Conservation (phyloP, 2,329 filamentous ascomycete genomes). For the Phaeosphaeriaceae sp. region DNA sequence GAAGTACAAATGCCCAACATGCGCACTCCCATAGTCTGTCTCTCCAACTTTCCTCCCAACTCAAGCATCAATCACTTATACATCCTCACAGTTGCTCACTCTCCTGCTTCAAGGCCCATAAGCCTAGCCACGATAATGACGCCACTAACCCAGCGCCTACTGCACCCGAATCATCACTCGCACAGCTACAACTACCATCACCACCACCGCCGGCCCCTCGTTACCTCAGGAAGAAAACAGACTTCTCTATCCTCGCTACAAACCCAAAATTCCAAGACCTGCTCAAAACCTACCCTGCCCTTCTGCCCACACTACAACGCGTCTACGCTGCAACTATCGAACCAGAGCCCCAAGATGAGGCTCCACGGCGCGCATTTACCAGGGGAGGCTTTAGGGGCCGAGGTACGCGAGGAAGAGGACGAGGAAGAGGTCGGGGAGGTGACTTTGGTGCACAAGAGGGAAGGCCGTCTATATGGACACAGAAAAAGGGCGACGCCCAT, state of each 20-base stretch:
- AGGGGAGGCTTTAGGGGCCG: conserved; percentile 24
- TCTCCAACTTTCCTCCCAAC: neutral
- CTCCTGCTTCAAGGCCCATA: conserved; percentile 40
- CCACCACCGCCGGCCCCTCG: conserved; percentile 36
- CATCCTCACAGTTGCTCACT: conserved; percentile 37
- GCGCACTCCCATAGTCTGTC: conserved; percentile 54
- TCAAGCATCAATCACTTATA: conserved; percentile 7
- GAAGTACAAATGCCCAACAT: conserved; percentile 60
- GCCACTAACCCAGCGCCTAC: conserved; percentile 5
- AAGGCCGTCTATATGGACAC: conserved; percentile 26
- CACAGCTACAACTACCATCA: conserved; percentile 34
- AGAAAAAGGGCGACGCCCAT: conserved; percentile 39
- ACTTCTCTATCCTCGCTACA: conserved; percentile 41
- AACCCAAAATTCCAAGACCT: conserved; percentile 35
- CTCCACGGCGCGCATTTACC: conserved; percentile 16
- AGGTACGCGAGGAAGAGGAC: conserved; percentile 20
- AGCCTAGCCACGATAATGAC: conserved; percentile 26
- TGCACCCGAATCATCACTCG: conserved; percentile 15
- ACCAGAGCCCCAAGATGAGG: conserved; percentile 35
- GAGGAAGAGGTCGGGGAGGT: conserved; percentile 25
- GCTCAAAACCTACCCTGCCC: conserved; percentile 31
- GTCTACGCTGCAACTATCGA: conserved; percentile 44
- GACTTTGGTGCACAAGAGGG: conserved; percentile 15
- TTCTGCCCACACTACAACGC: conserved; percentile 36
- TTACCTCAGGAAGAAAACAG: conserved; percentile 38